Percentiles rank a stretch among this genome's conserved stretches.
These are phyloP conservation scores for Stylonectria norvegica DNA, from an alignment of 2,329 filamentous ascomycete species.

Conservation along the genomic window DNA sequence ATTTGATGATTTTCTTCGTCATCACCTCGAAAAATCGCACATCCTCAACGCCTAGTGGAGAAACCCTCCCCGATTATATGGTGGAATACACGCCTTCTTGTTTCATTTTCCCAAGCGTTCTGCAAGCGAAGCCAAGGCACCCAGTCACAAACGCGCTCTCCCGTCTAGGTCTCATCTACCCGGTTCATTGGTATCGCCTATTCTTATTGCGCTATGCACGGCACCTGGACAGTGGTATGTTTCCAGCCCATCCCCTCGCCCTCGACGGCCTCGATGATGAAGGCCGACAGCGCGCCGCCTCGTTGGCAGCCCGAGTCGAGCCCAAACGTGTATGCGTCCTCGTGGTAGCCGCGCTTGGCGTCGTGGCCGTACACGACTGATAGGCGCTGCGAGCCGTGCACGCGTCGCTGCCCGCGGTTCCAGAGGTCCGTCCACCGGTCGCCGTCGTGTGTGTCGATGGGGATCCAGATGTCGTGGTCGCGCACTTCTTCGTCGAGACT, in stretches of 20 bases:
- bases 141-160: too few species aligned
- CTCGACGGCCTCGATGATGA: slow-evolving; percentile 61
- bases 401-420: slow-evolving; percentile 48
- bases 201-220: too few species aligned
- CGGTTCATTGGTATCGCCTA: too few species aligned
- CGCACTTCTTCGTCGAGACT: too few species aligned
- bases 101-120: too few species aligned
- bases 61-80: too few species aligned
- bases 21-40: too few species aligned
- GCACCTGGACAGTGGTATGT: slow-evolving; percentile 40
- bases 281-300: slow-evolving; percentile 70
- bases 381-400: slow-evolving; percentile 37
- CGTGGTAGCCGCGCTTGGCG: slow-evolving; percentile 62
- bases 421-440: slow-evolving; percentile 65
- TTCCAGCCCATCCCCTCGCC: slow-evolving; percentile 30
- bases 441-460: slow-evolving; percentile 47
- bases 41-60: too few species aligned
- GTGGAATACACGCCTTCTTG: too few species aligned
- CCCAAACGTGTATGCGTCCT: slow-evolving; percentile 70
- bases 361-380: slow-evolving; percentile 90
- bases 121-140: too few species aligned
- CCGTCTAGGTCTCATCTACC: too few species aligned
- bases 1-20: too few species aligned
- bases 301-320: slow-evolving; percentile 80
- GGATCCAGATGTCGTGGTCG: slow-evolving; percentile 35